These are phyloP conservation scores for Microthlaspi erraticum DNA, from an alignment of 345 rosid genomes.

Conservation along the genomic window DNA sequence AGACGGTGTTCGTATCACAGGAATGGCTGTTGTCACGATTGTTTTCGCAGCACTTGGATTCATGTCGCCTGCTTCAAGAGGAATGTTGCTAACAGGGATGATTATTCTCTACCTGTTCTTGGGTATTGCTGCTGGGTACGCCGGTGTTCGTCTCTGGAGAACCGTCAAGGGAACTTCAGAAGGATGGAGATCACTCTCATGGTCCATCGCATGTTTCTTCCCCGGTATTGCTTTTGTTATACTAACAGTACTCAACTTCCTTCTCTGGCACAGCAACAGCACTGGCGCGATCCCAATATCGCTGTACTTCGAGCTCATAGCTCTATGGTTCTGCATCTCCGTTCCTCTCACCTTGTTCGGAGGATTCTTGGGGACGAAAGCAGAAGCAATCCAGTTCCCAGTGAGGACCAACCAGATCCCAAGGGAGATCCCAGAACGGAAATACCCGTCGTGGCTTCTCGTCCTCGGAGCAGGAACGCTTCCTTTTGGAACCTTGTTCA, in stretches of 20 bases:
- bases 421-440: constrained; percentile 81
- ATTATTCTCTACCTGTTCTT: constrained; percentile 76
- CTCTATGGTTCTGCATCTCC: constrained; percentile 87
- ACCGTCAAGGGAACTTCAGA: constrained; percentile 75
- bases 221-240: constrained; percentile 82
- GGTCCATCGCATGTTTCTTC: constrained; percentile 80
- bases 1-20: constrained; percentile 79
- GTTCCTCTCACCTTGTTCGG: constrained; percentile 82
- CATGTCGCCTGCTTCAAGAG: constrained; percentile 88
- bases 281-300: constrained; percentile 86
- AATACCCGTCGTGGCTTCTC: constrained; percentile 86
- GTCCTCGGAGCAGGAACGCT: constrained; percentile 90
- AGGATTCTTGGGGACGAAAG: constrained; percentile 72
- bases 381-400: constrained; percentile 68
- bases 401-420: constrained; percentile 83
- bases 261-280: constrained; percentile 78
- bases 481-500: constrained; percentile 80
- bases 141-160: constrained; percentile 75
- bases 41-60: constrained; percentile 81
- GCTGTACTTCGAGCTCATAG: constrained; percentile 63
- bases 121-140: constrained; percentile 75
- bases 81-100: constrained; percentile 89
- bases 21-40: constrained; percentile 77
- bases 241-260: constrained; percentile 68
- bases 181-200: constrained; percentile 78